A percentile compares a stretch with the other conserved stretches of the same genome.
These are phyloP conservation scores for Gaultheria prostrata DNA, from an alignment of 148 eudicot genomes.

Conservation along the genomic window DNA sequence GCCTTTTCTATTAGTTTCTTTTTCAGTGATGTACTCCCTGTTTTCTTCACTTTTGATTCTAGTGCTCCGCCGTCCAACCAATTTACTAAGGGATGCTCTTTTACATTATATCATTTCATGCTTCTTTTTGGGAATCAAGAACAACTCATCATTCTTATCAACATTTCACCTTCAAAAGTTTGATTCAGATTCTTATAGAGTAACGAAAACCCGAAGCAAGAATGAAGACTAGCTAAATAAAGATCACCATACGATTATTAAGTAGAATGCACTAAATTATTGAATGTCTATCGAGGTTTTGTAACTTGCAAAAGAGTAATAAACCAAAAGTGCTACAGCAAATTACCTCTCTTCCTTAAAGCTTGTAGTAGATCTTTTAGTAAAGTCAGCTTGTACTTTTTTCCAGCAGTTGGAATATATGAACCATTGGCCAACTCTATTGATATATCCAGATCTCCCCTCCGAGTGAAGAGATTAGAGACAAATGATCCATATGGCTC, in stretches of 20 bases:
- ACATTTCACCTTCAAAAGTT: not conserved
- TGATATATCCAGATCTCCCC: conserved; percentile 95
- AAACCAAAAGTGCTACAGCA: conserved; percentile 3
- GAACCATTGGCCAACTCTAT: conserved; percentile 75
- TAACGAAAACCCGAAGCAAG: not conserved
- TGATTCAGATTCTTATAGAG: not conserved
- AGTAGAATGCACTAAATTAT: not conserved
- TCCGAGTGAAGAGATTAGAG: conserved; percentile 79
- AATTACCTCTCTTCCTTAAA: conserved; percentile 61
- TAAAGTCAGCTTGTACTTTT: conserved; percentile 67
- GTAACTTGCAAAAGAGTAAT: not conserved
- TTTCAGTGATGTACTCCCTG: not conserved
- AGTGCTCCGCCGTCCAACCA: not conserved
- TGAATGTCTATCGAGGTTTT: not conserved
- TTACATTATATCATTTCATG: not conserved
- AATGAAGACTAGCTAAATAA: not conserved
- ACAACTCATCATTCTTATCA: not conserved
- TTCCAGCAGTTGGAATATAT: conserved; percentile 61
- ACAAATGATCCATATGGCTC: conserved; percentile 97
- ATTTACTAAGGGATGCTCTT: not conserved
- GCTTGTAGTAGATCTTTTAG: conserved; percentile 59
- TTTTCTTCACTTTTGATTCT: not conserved
- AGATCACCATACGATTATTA: not conserved
- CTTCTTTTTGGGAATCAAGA: not conserved
- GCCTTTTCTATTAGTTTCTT: not conserved